Percentiles rank a stretch among this genome's conserved stretches.
Conservation (phyloP, 352 stramenopile species). For the Poterioochromonas sp. region DNA sequence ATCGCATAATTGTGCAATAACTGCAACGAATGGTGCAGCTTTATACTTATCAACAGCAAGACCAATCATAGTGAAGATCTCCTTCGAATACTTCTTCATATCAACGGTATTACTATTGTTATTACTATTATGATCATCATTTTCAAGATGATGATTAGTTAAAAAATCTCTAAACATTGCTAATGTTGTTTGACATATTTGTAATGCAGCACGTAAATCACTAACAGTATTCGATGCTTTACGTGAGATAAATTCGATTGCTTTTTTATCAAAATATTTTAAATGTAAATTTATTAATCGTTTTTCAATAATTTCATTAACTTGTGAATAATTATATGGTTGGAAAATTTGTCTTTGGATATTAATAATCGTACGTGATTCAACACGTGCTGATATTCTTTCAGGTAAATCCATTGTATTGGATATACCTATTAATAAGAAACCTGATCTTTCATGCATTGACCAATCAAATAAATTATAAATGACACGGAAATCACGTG, state of each 20-base stretch:
- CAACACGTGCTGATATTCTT: constrained; percentile 47
- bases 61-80: not conserved
- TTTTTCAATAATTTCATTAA: constrained; percentile 41
- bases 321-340: constrained; percentile 47
- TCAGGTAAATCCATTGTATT: constrained; percentile 56
- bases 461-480: constrained; percentile 57
- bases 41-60: constrained; percentile 26
- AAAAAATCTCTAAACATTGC: constrained; percentile 17
- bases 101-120: not conserved
- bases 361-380: constrained; percentile 37
- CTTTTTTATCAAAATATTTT: constrained; percentile 37
- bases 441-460: not conserved
- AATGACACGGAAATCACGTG: constrained; percentile 50
- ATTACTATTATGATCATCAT: constrained; percentile 1
- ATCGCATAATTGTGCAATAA: no score
- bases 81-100: not conserved
- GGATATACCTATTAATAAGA: constrained; percentile 47
- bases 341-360: constrained; percentile 43
- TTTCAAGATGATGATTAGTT: not conserved
- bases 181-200: constrained; percentile 44
- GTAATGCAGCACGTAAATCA: constrained; percentile 43
- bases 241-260: constrained; percentile 39
- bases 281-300: constrained; percentile 40
- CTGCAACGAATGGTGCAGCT: not conserved
- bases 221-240: constrained; percentile 46